phyloP scores from a whole-genome alignment of 441 rosid species.

The Adansonia rubrostipa region DNA sequence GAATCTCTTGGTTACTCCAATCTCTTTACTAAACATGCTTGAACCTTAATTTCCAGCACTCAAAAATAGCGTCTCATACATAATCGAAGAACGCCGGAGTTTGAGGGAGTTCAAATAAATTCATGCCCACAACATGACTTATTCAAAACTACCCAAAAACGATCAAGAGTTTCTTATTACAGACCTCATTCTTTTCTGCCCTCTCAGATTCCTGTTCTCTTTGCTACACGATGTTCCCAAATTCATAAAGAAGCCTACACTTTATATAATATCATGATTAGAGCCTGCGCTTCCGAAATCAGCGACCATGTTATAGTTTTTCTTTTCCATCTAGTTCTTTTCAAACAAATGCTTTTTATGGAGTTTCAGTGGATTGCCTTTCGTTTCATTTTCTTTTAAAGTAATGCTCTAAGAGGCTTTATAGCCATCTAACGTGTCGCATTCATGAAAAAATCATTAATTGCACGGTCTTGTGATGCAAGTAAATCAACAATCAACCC shows the following conservation, averaged over 20 bases:
- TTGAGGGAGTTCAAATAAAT: slow-evolving; percentile 46
- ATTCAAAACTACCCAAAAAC: slow-evolving; percentile 28
- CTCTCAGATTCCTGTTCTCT: slow-evolving; percentile 45
- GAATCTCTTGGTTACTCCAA: neutral
- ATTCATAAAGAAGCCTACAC: slow-evolving; percentile 37
- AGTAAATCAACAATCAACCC: too few species aligned
- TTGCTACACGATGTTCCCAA: slow-evolving; percentile 41
- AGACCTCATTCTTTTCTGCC: slow-evolving; percentile 54
- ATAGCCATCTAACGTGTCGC: slow-evolving; percentile 33
- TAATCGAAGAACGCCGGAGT: slow-evolving; percentile 44
- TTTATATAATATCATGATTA: slow-evolving; percentile 56
- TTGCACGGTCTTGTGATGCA: slow-evolving; percentile 32
- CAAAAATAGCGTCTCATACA: slow-evolving; percentile 26
- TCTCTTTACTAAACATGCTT: neutral
- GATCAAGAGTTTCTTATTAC: slow-evolving; percentile 36
- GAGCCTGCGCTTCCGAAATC: slow-evolving; percentile 45
- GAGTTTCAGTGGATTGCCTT: slow-evolving; percentile 47
- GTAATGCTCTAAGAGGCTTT: slow-evolving; percentile 42
- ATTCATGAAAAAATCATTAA: slow-evolving; percentile 49
- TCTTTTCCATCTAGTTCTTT: slow-evolving; percentile 29
- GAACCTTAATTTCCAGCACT: slow-evolving; percentile 19
- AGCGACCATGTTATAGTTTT: neutral
- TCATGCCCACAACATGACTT: slow-evolving; percentile 48
- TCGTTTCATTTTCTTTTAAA: slow-evolving; percentile 63
- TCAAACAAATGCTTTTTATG: slow-evolving; percentile 50